Evolutionary conservation across 805 yeast species (phyloP), one percentile per base, ranked within the genome.

Genomic region (Candida pini): DNA sequence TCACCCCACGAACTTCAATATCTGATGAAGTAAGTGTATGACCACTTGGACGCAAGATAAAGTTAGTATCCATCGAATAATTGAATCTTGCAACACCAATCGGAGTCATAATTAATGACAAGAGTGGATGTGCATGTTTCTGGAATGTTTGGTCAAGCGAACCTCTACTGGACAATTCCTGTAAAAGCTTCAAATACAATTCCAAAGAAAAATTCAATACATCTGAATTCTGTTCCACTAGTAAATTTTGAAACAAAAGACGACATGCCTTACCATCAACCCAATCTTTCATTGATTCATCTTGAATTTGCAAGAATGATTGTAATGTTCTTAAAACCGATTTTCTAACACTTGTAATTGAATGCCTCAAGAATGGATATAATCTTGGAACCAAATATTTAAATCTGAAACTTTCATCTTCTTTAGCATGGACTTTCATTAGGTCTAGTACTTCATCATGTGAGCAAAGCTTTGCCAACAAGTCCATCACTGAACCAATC

Each of bases 401-500:
- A 49, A 90, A 84, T 2, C 88, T 73, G 54, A 73, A 68, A 17
- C 73, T 61, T 25, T 70, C 63, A 41, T 73, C 68, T 10, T 62
- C 59, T 2, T 51, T 41, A 3, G 92, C 83, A 41, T 76, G 74
- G 16, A 66, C 62, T 47, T 79, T 81, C 68, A 92, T 73, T 18
- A 79, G 70, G 9, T 76, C 79, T 26, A 89, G 63, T 5, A 89
- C 96, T 51, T 78, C 78, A 2, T 76, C 72, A 57, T 81, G 89
- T 6, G 88, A 74, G 55, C 97, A 92, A 32, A 92, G 66, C 47
- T 82, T 85, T 2, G 96, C 89, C 35, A 92, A 67, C 16, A 92
- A 63, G 58, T 92, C 96, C 96, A 92, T 89, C 2, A 92, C 92
- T 2, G 95, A 83, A 24, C 97, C 97, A 28, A 92, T 87, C 4